These are phyloP conservation scores for Knoxdaviesia proteae DNA, from an alignment of 2,329 filamentous ascomycete genomes.

Conservation along the genomic window DNA sequence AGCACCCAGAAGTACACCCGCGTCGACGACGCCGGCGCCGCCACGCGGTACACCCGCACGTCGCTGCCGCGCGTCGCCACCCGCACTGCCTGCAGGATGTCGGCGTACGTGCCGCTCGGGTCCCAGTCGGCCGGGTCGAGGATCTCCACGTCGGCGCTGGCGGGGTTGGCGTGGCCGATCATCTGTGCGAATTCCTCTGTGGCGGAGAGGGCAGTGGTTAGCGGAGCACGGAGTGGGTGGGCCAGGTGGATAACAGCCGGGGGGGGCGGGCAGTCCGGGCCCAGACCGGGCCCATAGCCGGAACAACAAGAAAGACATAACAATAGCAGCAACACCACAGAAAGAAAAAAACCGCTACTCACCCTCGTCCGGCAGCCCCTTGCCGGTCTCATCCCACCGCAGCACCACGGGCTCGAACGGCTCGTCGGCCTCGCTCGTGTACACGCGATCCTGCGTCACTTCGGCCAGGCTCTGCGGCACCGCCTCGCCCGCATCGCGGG, in stretches of 20 bases:
- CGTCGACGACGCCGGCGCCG: slow-evolving; percentile 27
- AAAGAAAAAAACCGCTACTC: slow-evolving; percentile 11
- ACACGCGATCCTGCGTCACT: slow-evolving; percentile 35
- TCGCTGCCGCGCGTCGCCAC: slow-evolving; percentile 41
- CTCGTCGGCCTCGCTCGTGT: slow-evolving; percentile 68
- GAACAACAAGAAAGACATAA: neutral
- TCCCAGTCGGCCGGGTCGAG: slow-evolving; percentile 56
- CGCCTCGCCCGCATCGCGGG: slow-evolving; percentile 28
- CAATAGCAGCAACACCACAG: neutral
- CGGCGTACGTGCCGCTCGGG: slow-evolving; percentile 44
- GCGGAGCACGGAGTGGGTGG: too few relatives aligned
- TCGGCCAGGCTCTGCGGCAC: slow-evolving; percentile 38
- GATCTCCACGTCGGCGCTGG: slow-evolving; percentile 39
- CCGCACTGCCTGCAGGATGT: slow-evolving; percentile 47
- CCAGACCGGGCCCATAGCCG: neutral
- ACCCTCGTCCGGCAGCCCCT: slow-evolving; percentile 40
- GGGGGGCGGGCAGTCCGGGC: too few relatives aligned
- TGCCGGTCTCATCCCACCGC: slow-evolving; percentile 30
- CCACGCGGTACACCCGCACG: slow-evolving; percentile 55
- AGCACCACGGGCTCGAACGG: slow-evolving; percentile 61
- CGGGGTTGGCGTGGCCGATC: slow-evolving; percentile 33
- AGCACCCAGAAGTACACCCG: slow-evolving; percentile 67
- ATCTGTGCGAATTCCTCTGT: slow-evolving; percentile 50
- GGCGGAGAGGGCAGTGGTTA: neutral
- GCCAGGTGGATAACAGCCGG: too few relatives aligned